phyloP scores from a whole-genome alignment of 2,329 filamentous ascomycete genomes.

The Metarhizium guizhouense region DNA sequence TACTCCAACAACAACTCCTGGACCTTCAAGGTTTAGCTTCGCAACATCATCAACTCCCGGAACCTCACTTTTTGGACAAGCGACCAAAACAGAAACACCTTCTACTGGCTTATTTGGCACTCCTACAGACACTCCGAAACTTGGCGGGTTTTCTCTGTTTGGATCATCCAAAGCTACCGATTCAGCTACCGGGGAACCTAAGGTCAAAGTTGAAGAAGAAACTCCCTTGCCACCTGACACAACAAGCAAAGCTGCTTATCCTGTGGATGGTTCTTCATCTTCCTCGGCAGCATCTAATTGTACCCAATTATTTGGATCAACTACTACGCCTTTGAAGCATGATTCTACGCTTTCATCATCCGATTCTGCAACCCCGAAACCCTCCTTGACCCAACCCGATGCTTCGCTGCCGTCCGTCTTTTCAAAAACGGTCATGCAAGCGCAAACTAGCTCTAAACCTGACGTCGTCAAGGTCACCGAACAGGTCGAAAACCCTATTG shows the following conservation, averaged over 20 bases:
- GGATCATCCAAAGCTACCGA: constrained; percentile 10
- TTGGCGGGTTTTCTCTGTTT: constrained; percentile 15
- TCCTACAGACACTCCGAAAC: constrained; percentile 17
- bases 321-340: constrained; percentile 17
- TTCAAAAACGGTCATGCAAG: constrained; percentile 1
- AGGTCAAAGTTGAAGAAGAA: constrained; percentile 29
- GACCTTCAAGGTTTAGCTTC: constrained; percentile 36
- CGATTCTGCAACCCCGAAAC: constrained; percentile 14
- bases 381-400: constrained; percentile 5
- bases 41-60: constrained; percentile 23
- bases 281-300: constrained; percentile 37
- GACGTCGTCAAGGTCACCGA: constrained; percentile 22
- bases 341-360: constrained; percentile 38
- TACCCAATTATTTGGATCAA: constrained; percentile 20
- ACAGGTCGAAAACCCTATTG: constrained; percentile 14
- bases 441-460: constrained; percentile 21
- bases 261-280: constrained; percentile 41
- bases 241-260: constrained; percentile 42
- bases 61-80: constrained; percentile 25
- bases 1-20: constrained; percentile 44
- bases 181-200: constrained; percentile 12
- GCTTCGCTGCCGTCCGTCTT: constrained; percentile 8
- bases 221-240: constrained; percentile 45
- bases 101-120: constrained; percentile 20
- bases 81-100: constrained; percentile 17